A percentile compares a stretch with the other conserved stretches of the same genome.
Conservation (phyloP, 169 alveolate species). For the Prorocentrum cordatum region DNA sequence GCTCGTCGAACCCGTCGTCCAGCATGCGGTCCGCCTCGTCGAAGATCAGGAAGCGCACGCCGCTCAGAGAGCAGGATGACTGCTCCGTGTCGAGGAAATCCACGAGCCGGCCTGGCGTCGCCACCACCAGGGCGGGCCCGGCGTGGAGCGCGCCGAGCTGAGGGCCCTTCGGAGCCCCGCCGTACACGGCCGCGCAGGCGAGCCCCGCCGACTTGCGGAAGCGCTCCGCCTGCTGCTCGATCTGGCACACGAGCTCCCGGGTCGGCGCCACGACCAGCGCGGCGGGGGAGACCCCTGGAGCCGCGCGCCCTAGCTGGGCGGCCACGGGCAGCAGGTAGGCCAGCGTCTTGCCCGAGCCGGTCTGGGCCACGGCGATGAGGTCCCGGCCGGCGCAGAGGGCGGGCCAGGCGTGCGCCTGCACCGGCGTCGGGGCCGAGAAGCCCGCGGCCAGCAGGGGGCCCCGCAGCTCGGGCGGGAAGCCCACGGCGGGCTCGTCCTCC, state of each 20-base stretch:
- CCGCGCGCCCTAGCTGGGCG: background rate
- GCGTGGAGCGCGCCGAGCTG: no score
- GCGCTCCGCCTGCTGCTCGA: slow-evolving; percentile 79
- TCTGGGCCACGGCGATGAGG: slow-evolving; percentile 36
- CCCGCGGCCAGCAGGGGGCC: background rate
- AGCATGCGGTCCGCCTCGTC: slow-evolving; percentile 97
- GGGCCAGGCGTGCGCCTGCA: slow-evolving; percentile 25
- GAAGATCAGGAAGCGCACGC: slow-evolving; percentile 84
- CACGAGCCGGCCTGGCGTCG: slow-evolving; percentile 94
- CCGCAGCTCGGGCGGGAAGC: no score
- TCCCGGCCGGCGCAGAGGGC: background rate
- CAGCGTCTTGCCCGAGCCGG: slow-evolving; percentile 42
- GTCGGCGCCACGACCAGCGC: slow-evolving; percentile 90
- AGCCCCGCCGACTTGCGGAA: no score
- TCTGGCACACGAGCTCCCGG: slow-evolving; percentile 88
- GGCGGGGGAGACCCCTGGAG: slow-evolving; percentile 74
- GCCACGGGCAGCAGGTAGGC: slow-evolving; percentile 38
- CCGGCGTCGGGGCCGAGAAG: slow-evolving; percentile 1
- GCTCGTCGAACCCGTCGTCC: slow-evolving; percentile 92
- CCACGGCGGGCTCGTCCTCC: no score
- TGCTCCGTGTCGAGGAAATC: slow-evolving; percentile 86
- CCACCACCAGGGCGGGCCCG: slow-evolving; percentile 90
- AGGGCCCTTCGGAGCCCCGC: no score
- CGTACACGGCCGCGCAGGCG: no score
- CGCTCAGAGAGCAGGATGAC: slow-evolving; percentile 84